Evolutionary conservation across 139 green algal species (phyloP), one percentile per base, ranked within the genome.

Genomic region (Ettlia oleoabundans): DNA sequence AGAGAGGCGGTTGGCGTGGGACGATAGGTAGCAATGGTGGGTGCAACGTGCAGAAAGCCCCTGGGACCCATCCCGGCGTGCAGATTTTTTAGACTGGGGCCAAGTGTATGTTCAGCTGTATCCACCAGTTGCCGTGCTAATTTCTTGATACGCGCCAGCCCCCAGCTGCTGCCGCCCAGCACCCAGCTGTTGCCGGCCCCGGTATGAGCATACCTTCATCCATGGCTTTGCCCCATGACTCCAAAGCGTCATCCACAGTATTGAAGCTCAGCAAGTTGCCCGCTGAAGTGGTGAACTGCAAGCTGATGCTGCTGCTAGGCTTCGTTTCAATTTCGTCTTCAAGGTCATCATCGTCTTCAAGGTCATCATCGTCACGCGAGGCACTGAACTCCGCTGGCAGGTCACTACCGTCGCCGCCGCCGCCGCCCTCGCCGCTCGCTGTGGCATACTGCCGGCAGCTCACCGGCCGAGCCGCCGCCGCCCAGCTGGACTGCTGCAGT

Each of bases 171-270:
- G 15, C 10, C 47, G 47, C 15, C 15, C 47, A 58, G 47, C 10
- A 58, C 47, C 15, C 47, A 10, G 15, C 47, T 15, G 47, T 58
- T 58, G 47, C 10, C 15, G 47, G 15, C 47, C 10, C 47, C 15
- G 4, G 24, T n/a, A n/a, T n/a, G n/a, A n/a, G n/a, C 79, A 19
- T 62, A 85, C 80, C 81, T 63, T 70, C 41, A 21, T 88, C 84
- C 84, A 88, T 88, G 1, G 84, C 84, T 33, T 51, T 52, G 24
- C 68, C 77, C 84, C 84, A 88, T 4, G 58, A 52, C 51, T 86
- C 70, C 63, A 86, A 53, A n/a, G 51, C 70, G 51, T 66, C 58
- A 1, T 81, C 81, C 2, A 33, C 4, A 53, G 74, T 38, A 24
- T 37, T 22, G 35, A 83, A 64, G n/a, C n/a, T n/a, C 26, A 24